Base-by-base conservation (phyloP, 2,329 filamentous ascomycete genomes). In the Botrytis medusae region DNA sequence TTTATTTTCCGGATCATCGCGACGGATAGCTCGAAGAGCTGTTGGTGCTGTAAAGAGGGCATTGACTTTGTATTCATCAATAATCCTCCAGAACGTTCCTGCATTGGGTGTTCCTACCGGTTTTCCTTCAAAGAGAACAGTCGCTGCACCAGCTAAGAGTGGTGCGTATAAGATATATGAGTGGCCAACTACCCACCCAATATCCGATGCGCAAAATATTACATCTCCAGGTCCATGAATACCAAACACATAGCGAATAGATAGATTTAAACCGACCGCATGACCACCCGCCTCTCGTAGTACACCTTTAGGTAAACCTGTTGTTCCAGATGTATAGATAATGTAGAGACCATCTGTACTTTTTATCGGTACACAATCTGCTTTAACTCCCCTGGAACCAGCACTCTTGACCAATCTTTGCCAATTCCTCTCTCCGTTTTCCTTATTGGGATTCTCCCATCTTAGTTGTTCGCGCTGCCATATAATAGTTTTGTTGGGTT, bases 101-200 rank as follows among this genome's bases (percentile, higher is more conserved):
- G 94, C 92, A 78, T 97, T 91, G 0, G 95, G 95, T 0, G 94
- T 97, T 7, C 94, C 94, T 20, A 97, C 86, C 0, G 95, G 95
- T 77, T 98, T 98, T n/a, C 95, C 95, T 83, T 98, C 95, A 81
- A 94, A 98, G 0, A 98, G 85, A 1, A 98, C 89, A 0, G 94
- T 97, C 1, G 94, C 91, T 2, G 95, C 94, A 8, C 95, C 95
- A 0, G 92, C 89, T 2, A 98, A 87, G 9, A 98, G 87, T 20
- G 95, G 95, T 6, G 90, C 95, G 80, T 98, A 98, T 20, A 97
- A 85, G 75, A 97, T 97, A 81, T 96, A 98, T 9, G 90, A 92
- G 80, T 94, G 90, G 4, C 93, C 93, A 0, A 96, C 93, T 0
- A 95, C 93, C 95, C 95, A 98, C 46, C 95, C 95, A 73, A 98